Evolutionary conservation across 768 basidiomycete genomes (phyloP).

Genomic region (Clathrus columnatus): DNA sequence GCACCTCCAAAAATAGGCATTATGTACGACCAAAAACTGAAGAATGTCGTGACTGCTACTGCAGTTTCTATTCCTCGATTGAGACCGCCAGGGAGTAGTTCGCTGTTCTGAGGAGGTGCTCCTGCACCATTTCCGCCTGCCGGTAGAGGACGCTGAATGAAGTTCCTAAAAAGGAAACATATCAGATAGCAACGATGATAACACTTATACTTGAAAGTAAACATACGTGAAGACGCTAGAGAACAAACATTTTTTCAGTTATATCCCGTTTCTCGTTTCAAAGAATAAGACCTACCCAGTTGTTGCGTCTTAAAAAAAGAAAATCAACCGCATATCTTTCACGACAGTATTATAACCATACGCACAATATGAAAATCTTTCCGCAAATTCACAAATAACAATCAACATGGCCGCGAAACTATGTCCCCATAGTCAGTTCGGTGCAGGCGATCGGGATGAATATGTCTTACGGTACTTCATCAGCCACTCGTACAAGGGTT

Average conservation of each 20-base stretch:
- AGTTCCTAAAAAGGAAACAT: not conserved
- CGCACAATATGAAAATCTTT: slow-evolving; percentile 8
- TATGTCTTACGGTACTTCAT: slow-evolving; percentile 3
- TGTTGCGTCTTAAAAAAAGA: slow-evolving; percentile 2
- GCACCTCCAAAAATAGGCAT: slow-evolving; percentile 9
- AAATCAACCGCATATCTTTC: not conserved
- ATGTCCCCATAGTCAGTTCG: not conserved
- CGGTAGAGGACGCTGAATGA: slow-evolving; percentile 6
- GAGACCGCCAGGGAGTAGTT: slow-evolving; percentile 1
- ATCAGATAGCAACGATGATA: not conserved
- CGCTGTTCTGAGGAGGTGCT: slow-evolving; percentile 1
- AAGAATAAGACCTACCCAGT: slow-evolving; percentile 8
- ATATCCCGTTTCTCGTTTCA: not conserved
- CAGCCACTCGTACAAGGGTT: slow-evolving; percentile 1
- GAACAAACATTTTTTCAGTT: not conserved
- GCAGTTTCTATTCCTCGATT: slow-evolving; percentile 8
- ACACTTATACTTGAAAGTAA: not conserved
- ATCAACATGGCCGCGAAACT: slow-evolving; percentile 6
- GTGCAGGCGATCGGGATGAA: not conserved
- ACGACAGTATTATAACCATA: not conserved
- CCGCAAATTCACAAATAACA: slow-evolving; percentile 8
- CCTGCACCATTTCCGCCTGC: slow-evolving; percentile 10
- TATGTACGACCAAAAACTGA: slow-evolving; percentile 8
- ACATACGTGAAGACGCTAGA: slow-evolving; percentile 8
- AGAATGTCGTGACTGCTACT: slow-evolving; percentile 7